phyloP scores from a whole-genome alignment of 108 stramenopile genomes.

The Skeletonema potamos region DNA sequence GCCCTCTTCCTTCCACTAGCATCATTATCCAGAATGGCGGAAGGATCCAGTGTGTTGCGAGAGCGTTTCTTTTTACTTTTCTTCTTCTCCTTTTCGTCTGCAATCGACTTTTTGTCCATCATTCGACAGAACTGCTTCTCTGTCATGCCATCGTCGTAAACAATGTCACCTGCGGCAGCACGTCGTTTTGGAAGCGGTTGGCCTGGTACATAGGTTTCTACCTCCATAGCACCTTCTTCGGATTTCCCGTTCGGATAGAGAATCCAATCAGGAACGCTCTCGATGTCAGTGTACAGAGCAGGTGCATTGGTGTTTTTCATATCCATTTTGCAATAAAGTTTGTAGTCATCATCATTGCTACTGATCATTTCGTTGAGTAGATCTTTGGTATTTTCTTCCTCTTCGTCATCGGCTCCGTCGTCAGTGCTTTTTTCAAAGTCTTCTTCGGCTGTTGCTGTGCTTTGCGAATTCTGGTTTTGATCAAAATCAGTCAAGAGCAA shows the following conservation, averaged over 20 bases:
- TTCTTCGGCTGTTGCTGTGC: slow-evolving; percentile 51
- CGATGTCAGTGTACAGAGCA: slow-evolving; percentile 52
- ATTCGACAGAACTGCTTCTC: slow-evolving; percentile 90
- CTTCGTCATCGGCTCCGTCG: slow-evolving; percentile 49
- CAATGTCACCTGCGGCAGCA: slow-evolving; percentile 59
- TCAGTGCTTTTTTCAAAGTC: slow-evolving; percentile 58
- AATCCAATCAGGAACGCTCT: slow-evolving; percentile 87
- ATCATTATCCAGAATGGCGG: slow-evolving; percentile 33
- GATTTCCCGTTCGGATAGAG: slow-evolving; percentile 51
- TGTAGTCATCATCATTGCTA: slow-evolving; percentile 87
- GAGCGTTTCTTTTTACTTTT: slow-evolving; percentile 47
- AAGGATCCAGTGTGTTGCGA: slow-evolving; percentile 42
- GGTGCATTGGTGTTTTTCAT: slow-evolving; percentile 30
- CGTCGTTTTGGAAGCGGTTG: slow-evolving; percentile 58
- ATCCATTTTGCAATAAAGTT: slow-evolving; percentile 85
- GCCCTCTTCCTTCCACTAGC: slow-evolving; percentile 19
- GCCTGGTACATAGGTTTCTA: slow-evolving; percentile 14
- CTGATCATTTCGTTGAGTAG: slow-evolving; percentile 85
- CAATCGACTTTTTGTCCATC: slow-evolving; percentile 80
- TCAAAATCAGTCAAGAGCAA: slow-evolving; percentile 83
- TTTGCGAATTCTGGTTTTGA: slow-evolving; percentile 48
- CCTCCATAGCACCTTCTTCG: slow-evolving; percentile 28
- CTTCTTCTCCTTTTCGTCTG: slow-evolving; percentile 54
- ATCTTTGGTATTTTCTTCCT: slow-evolving; percentile 65
- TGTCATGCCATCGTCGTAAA: slow-evolving; percentile 92